Evolutionary conservation across 371 early-diverging fungal species (phyloP), one percentile per base, ranked within the genome.

Genomic region (Vavraia culicis): DNA sequence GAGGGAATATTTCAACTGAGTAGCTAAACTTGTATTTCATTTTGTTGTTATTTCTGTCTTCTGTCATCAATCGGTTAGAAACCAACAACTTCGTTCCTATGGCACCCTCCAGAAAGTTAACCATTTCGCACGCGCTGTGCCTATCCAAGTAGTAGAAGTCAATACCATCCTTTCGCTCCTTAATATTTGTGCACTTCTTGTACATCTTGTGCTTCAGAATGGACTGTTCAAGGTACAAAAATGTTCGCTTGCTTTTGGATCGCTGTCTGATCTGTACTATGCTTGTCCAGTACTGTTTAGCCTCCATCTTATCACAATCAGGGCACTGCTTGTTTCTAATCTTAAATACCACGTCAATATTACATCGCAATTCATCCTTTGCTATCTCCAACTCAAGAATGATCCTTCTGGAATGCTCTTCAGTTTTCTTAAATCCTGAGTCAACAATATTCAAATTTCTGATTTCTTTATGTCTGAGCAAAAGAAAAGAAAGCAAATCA

Each of bases 221-320:
- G 55, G 91, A 68, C 69, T 93, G 94, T 71, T 98, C 96, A 23
- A 98, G 74, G 68, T 80, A 86, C 57, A 93, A 76, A 73, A 98
- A 90, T 3, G 93, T 94, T 59, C 86, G 76, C 73, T 88, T 87
- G 73, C 88, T 88, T 38, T 56, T 27, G 3, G 73, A 23, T 73
- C 88, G 90, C 72, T 98, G 96, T 52, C 99, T 80, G 18, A 95
- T 78, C 74, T 98, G 99, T 14, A 95, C 95, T 47, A 79, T 75
- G 9, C 89, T 86, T 63, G 83, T 85, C 99, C 99, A 98, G 4
- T 85, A 89, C 62, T 93, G 84, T 68, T 95, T 83, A 4, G 95
- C 94, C 72, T 83, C 88, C 23, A 88, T 77, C 49, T 86, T 78
- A 19, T 84, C 79, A 74, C 99, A 98, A 68, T 88, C 90, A 43